Percentiles rank a stretch among this genome's conserved stretches.
phyloP scores from a whole-genome alignment of 2,329 filamentous ascomycete species.

The Clonostachys sp. region DNA sequence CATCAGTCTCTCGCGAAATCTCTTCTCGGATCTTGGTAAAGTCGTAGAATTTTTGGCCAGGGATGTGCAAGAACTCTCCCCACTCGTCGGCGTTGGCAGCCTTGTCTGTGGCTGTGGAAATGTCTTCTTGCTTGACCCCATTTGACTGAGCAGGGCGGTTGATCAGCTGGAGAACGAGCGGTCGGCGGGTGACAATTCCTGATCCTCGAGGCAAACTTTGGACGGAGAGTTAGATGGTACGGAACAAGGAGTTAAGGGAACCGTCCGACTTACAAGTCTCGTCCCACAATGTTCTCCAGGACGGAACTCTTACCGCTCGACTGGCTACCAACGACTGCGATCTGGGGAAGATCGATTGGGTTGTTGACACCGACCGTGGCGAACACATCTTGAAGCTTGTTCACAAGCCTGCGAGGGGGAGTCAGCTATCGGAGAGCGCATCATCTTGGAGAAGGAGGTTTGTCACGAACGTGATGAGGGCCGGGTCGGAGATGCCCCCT shows the following conservation, averaged over 20 bases:
- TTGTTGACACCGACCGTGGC: conserved; percentile 98
- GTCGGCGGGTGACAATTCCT: conserved; percentile 93
- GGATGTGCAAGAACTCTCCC: conserved; percentile 98
- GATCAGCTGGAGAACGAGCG: conserved; percentile 95
- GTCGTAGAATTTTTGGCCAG: conserved; percentile 95
- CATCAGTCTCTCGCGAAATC: conserved; percentile 93
- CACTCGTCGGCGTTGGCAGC: conserved; percentile 93
- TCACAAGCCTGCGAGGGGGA: conserved; percentile 65
- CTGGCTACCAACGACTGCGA: conserved; percentile 96
- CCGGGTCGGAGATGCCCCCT: conserved; percentile 62
- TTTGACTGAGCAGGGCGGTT: conserved; percentile 77
- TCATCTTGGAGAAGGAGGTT: conserved; percentile 7
- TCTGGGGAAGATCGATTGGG: conserved; percentile 97
- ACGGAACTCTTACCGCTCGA: conserved; percentile 99
- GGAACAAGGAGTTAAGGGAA: background rate
- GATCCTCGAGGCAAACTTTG: conserved; percentile 88
- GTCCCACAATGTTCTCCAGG: conserved; percentile 95
- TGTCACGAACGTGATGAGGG: conserved; percentile 55
- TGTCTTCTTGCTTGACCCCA: conserved; percentile 62
- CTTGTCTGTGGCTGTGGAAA: conserved; percentile 69
- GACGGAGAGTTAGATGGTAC: conserved; percentile 7
- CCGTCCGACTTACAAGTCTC: conserved; percentile 72
- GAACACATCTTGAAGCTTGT: conserved; percentile 99
- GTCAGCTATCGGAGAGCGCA: conserved; percentile 9
- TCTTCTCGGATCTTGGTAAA: conserved; percentile 98